Base-by-base conservation (phyloP, 352 stramenopile genomes). In the Globisporangium uncinulatum region DNA sequence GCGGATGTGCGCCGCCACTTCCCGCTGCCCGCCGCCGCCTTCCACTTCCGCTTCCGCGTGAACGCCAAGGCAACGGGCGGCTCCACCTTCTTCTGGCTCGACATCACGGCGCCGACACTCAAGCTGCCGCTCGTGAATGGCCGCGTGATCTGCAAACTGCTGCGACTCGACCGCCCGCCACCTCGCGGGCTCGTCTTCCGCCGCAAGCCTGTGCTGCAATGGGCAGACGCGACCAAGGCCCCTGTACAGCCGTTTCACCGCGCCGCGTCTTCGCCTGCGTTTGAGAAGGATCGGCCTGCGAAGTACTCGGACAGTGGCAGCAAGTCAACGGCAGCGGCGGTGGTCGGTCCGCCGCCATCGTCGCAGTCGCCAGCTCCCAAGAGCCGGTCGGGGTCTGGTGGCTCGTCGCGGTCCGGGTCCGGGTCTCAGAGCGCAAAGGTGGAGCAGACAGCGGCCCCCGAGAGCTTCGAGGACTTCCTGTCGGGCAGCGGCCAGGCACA, bases 1-100 rank as follows among this genome's bases (percentile, higher is more conserved):
- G 74, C 61, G 2, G 81, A 94, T 60, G 72, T 94, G 48, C 57
- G 86, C 31, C 67, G 67, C 31, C 69, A 83, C 57, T 90, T 92
- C 52, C 83, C 83, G 11, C 66, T 94, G 54, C 54, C 57, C 36
- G 63, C 78, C 53, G 49, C 59, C 4, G 51, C 46, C 32, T 94
- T 94, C 66, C 84, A 94, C 73, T 94, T 92, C 63, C 84, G 84
- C 54, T 94, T 94, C 59, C 84, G 82, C n/a, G 67, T 94, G 37
- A 94, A 92, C 60, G 57, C 63, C 13, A 82, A 81, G 47, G 56
- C 56, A 7, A 53, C 39, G 19, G 71, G 64, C 31, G 69, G 63
- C 45, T 73, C 67, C 32, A 89, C 81, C 4, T 94, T 94, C 62
- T 92, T 79, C 54, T 94, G 84, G 84, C 62, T 94, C 20, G 84